These are phyloP conservation scores for Erysimum cheiranthoides DNA, from an alignment of 345 rosid species.

Conservation along the genomic window DNA sequence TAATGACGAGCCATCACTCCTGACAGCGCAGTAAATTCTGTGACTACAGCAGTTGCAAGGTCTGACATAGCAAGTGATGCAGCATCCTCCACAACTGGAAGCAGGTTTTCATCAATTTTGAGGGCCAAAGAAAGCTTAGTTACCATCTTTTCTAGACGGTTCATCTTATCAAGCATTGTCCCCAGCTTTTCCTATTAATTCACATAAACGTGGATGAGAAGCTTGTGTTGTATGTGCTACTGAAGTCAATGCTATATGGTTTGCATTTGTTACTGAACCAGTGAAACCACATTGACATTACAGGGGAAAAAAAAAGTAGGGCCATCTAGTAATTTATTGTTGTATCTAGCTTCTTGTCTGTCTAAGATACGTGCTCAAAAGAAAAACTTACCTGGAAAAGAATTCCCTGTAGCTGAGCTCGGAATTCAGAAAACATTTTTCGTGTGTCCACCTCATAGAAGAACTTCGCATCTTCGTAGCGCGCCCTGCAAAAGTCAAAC, in stretches of 20 bases:
- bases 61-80: constrained; percentile 97
- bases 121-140: constrained; percentile 58
- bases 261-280: constrained; percentile 24
- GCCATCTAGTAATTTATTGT: constrained; percentile 4
- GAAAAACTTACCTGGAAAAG: constrained; percentile 86
- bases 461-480: constrained; percentile 96
- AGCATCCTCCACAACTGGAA: constrained; percentile 69
- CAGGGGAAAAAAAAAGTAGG: background rate
- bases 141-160: constrained; percentile 66
- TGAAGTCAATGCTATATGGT: background rate
- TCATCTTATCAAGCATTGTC: constrained; percentile 88
- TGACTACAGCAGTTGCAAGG: constrained; percentile 93
- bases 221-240: constrained; percentile 13
- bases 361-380: constrained; percentile 1
- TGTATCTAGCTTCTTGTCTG: background rate
- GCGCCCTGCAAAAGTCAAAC: constrained; percentile 70
- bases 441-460: constrained; percentile 87
- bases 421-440: constrained; percentile 72
- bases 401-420: constrained; percentile 80
- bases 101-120: constrained; percentile 56
- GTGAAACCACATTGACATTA: constrained; percentile 11
- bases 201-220: constrained; percentile 28
- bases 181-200: constrained; percentile 87
- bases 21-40: constrained; percentile 88
- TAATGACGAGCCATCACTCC: constrained; percentile 98